Percentiles rank a stretch among this genome's conserved stretches.
Evolutionary conservation across 805 yeast species (phyloP).

Genomic region (Torulaspora microellipsoides): DNA sequence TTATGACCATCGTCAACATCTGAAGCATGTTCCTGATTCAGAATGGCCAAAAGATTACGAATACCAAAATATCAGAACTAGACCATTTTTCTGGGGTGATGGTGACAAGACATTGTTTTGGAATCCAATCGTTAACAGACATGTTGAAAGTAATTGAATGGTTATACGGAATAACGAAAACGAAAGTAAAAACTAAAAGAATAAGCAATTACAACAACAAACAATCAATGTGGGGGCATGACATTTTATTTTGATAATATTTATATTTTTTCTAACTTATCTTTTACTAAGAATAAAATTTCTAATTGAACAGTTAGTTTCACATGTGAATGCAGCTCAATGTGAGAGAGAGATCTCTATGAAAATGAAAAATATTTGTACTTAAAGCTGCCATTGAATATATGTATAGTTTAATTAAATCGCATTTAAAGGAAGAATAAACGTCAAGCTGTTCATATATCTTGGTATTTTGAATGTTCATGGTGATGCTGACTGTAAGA

Average conservation of each 20-base stretch:
- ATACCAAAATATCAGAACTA: constrained; percentile 84
- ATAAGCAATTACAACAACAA: background rate
- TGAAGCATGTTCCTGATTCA: constrained; percentile 65
- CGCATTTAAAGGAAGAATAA: background rate
- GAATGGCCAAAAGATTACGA: constrained; percentile 92
- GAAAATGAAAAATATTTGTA: no score
- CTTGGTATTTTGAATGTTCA: background rate
- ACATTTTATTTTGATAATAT: constrained; percentile 9
- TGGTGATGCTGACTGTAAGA: background rate
- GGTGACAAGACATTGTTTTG: constrained; percentile 97
- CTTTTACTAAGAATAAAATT: no score
- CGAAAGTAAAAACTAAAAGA: background rate
- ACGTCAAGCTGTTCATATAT: no score
- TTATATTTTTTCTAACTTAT: background rate
- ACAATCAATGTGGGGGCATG: constrained; percentile 4
- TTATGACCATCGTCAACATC: constrained; percentile 82
- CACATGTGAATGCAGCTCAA: no score
- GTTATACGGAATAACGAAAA: background rate
- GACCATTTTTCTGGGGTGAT: constrained; percentile 97
- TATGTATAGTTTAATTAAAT: no score
- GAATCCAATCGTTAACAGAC: constrained; percentile 90
- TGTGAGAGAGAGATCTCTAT: no score
- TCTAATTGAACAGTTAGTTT: no score
- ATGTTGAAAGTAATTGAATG: constrained; percentile 43
- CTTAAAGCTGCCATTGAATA: no score